These are phyloP conservation scores for Podospora bellae-mahoneyi DNA, from an alignment of 495 filamentous ascomycete species.

Conservation along the genomic window DNA sequence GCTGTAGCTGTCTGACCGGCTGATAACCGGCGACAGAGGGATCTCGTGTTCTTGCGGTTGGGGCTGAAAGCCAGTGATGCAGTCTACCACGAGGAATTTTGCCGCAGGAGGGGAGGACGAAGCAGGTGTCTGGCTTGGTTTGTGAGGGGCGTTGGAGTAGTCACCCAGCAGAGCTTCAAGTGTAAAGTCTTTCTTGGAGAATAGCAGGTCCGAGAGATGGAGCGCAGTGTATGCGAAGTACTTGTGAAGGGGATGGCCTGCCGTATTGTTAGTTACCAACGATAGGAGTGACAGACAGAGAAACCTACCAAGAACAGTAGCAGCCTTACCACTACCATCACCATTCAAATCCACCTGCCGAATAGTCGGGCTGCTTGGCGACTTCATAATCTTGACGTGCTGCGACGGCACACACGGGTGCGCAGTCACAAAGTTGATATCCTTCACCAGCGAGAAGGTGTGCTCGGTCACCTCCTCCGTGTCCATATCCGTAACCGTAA, in stretches of 20 bases:
- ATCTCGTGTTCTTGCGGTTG: slow-evolving; percentile 38
- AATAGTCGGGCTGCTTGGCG: slow-evolving; percentile 48
- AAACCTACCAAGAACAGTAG: slow-evolving; percentile 41
- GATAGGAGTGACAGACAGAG: not conserved
- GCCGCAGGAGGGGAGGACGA: slow-evolving; percentile 26
- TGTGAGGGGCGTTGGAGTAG: slow-evolving; percentile 31
- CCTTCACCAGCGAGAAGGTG: slow-evolving; percentile 53
- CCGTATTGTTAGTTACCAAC: slow-evolving; percentile 18
- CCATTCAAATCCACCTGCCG: slow-evolving; percentile 49
- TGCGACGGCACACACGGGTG: slow-evolving; percentile 60
- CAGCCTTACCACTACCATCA: slow-evolving; percentile 38
- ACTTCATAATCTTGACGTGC: slow-evolving; percentile 48
- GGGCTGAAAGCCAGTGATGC: slow-evolving; percentile 48
- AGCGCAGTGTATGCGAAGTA: slow-evolving; percentile 57
- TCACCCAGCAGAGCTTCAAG: slow-evolving; percentile 43
- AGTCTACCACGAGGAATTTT: slow-evolving; percentile 52
- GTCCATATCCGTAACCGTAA: slow-evolving; percentile 44
- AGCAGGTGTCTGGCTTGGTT: slow-evolving; percentile 28
- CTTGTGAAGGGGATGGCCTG: slow-evolving; percentile 63
- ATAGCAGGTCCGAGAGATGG: slow-evolving; percentile 50
- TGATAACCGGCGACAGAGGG: slow-evolving; percentile 35
- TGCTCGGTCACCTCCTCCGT: slow-evolving; percentile 38
- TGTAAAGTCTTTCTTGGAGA: slow-evolving; percentile 34
- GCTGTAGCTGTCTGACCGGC: slow-evolving; percentile 27
- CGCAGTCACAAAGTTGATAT: slow-evolving; percentile 63